Conservation (phyloP, 108 stramenopile species). For the Cyclostephanos invisitatus region DNA sequence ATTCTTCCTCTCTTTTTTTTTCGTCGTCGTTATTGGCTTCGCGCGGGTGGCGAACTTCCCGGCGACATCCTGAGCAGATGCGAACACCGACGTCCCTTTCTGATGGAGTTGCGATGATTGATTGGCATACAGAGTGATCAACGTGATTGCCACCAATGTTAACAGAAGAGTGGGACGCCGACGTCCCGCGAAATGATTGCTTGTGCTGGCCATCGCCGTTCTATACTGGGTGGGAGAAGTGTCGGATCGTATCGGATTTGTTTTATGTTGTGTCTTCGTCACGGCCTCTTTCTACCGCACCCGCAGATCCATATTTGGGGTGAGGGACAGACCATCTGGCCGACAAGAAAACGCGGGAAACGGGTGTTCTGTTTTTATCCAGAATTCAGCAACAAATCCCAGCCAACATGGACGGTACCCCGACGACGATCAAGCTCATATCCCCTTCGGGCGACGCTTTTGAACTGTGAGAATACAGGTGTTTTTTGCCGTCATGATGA, state of each 20-base stretch:
- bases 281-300: too few relatives aligned
- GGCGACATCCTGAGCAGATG: constrained; percentile 11
- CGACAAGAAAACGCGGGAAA: too few relatives aligned
- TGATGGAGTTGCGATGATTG: not conserved
- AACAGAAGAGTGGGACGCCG: not conserved
- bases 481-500: not conserved
- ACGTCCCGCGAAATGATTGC: not conserved
- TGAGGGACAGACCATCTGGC: not conserved
- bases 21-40: not conserved
- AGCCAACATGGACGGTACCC: not conserved
- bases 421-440: constrained; percentile 27
- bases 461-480: constrained; percentile 20
- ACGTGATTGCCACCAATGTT: constrained; percentile 6
- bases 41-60: constrained; percentile 8
- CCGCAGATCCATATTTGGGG: too few relatives aligned
- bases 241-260: too few relatives aligned
- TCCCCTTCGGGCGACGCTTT: constrained; percentile 18
- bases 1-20: constrained; percentile 1
- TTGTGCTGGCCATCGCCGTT: not conserved
- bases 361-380: too few relatives aligned
- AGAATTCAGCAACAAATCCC: too few relatives aligned
- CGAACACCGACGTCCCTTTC: not conserved
- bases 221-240: too few relatives aligned
- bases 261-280: not conserved
- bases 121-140: constrained; percentile 1